Evolutionary conservation across 2,329 filamentous ascomycete genomes (phyloP), one percentile per base, ranked within the genome.

Genomic region (Penicillium italicum): DNA sequence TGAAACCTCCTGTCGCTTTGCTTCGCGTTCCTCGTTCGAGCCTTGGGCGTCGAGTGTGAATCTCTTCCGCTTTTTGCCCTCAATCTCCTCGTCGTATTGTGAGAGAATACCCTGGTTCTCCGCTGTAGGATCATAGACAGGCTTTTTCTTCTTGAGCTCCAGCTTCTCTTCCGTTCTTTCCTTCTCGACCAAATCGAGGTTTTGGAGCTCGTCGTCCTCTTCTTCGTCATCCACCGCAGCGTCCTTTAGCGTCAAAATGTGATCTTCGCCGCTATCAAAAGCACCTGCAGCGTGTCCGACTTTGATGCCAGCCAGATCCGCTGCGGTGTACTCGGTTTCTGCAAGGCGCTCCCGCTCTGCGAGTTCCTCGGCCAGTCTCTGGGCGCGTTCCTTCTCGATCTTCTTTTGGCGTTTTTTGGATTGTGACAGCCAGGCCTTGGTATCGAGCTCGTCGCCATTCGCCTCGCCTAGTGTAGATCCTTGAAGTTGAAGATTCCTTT

Each of bases 51-150:
- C 90, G 16, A 99, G 79, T 0, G 90, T 96, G 66, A 99, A 99
- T 24, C 83, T 83, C 71, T 95, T 96, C 53, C 82, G 79, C 76
- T 95, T 94, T 75, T 96, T 96, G 53, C 91, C 91, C 34, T 88
- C 84, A 50, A 97, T 95, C 68, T 96, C 93, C 61, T 97, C 94
- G 66, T 97, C 94, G 69, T 99, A 99, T 65, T 99, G 93, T 14
- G 89, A 85, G 40, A 99, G 77, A 24, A 99, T 85, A 18, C 81
- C 81, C 55, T 86, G 79, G 12, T 83, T 87, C 24, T 82, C 82
- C 28, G 88, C 87, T 33, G 87, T 87, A 0, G 93, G 92, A 66
- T 99, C 90, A 72, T 99, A 99, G 1, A 86, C 86, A 0, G 88
- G 87, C 69, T 88, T 90, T 73, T 91, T 91, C 81, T 96, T 97